These are phyloP conservation scores for Wallacemonas rigidus DNA, from an alignment of 208 protist species.

Conservation along the genomic window DNA sequence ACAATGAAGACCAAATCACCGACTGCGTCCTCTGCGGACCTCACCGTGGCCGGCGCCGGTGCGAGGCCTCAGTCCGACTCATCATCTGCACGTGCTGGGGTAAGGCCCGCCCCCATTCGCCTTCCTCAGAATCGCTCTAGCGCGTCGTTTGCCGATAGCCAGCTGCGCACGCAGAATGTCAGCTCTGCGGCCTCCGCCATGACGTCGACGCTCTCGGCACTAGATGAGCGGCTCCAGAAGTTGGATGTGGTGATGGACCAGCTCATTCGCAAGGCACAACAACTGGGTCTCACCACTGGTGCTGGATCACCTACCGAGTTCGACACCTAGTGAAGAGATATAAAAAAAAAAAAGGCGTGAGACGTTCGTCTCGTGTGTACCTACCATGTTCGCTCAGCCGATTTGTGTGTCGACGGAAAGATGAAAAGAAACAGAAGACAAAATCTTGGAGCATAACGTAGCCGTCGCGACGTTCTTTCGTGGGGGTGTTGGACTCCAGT, in stretches of 20 bases:
- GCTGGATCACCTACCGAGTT: slow-evolving; percentile 25
- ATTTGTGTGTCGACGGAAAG: neutral
- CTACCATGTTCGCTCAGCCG: neutral
- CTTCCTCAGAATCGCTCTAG: neutral
- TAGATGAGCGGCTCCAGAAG: slow-evolving; percentile 24
- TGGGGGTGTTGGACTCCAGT: too few species aligned
- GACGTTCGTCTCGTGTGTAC: neutral
- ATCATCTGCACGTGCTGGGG: neutral
- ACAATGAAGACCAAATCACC: slow-evolving; percentile 42
- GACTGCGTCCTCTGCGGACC: neutral
- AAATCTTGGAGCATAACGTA: too few species aligned
- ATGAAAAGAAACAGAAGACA: too few species aligned
- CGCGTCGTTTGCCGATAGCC: neutral
- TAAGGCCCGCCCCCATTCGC: neutral
- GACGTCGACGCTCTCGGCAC: slow-evolving; percentile 2
- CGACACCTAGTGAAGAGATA: slow-evolving; percentile 15
- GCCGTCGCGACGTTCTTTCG: too few species aligned
- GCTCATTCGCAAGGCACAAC: slow-evolving; percentile 36
- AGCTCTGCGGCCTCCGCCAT: neutral
- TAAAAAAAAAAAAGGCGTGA: neutral
- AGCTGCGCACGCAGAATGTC: neutral
- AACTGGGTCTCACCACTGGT: slow-evolving; percentile 14
- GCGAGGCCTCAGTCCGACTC: neutral
- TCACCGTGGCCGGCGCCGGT: neutral
- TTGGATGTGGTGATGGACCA: slow-evolving; percentile 33